These are phyloP conservation scores for Aspergillus coremiiformis DNA, from an alignment of 495 filamentous ascomycete species.

Conservation along the genomic window DNA sequence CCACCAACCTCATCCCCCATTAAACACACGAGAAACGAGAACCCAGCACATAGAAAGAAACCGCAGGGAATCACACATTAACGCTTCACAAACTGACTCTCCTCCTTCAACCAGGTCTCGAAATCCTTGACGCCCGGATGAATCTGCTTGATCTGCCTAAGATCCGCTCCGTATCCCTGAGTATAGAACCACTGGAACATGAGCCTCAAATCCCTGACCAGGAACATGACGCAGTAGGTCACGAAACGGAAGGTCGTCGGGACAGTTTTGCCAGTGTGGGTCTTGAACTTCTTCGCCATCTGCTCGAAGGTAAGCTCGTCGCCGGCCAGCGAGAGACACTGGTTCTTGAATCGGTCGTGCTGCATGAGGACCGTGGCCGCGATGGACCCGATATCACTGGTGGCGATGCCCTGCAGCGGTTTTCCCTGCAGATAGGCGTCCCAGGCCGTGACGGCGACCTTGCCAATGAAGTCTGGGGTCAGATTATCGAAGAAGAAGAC, in stretches of 20 bases:
- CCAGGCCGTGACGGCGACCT: constrained; percentile 49
- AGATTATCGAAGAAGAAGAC: constrained; percentile 63
- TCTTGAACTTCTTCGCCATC: constrained; percentile 41
- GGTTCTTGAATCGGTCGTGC: constrained; percentile 34
- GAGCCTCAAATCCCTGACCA: constrained; percentile 41
- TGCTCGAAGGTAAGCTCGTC: constrained; percentile 50
- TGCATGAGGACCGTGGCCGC: constrained; percentile 51
- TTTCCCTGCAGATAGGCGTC: constrained; percentile 38
- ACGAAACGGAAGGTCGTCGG: constrained; percentile 43
- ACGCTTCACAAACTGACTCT: constrained; percentile 36
- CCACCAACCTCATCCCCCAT: no score
- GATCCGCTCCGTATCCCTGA: constrained; percentile 53
- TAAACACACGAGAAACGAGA: no score
- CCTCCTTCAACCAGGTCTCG: constrained; percentile 52
- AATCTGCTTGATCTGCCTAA: constrained; percentile 41
- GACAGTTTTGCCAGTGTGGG: constrained; percentile 38
- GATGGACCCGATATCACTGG: constrained; percentile 55
- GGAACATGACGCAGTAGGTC: constrained; percentile 31
- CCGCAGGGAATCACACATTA: neutral
- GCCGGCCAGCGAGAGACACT: constrained; percentile 47
- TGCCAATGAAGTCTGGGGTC: constrained; percentile 47
- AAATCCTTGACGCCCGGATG: constrained; percentile 51
- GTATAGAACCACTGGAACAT: constrained; percentile 62
- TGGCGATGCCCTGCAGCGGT: constrained; percentile 51
- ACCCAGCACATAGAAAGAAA: no score